Conservation (phyloP, 2,329 filamentous ascomycete species). For the Tolypocladium ovalisporum region DNA sequence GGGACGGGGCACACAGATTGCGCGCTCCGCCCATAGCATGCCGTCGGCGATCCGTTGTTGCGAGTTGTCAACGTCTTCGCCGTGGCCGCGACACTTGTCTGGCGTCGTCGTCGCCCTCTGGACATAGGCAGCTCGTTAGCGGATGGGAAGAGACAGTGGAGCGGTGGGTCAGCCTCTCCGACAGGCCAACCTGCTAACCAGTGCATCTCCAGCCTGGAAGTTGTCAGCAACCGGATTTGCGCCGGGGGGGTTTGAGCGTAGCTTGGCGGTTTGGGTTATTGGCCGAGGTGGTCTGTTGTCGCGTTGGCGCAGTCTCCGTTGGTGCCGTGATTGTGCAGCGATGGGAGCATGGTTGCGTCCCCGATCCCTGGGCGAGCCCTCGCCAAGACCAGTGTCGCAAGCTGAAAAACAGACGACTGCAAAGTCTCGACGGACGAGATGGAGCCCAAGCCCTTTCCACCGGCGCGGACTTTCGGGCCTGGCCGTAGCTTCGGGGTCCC, state of each 20-base stretch:
- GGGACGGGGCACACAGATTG: too few species aligned
- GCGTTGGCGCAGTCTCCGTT: background rate
- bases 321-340: background rate
- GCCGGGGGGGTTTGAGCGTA: background rate
- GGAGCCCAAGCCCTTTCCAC: background rate
- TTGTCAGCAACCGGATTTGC: background rate
- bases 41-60: background rate
- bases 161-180: background rate
- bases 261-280: background rate
- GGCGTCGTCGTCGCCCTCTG: background rate
- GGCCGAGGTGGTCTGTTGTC: background rate
- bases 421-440: background rate
- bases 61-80: background rate
- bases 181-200: background rate
- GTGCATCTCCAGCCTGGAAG: background rate
- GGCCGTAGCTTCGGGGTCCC: background rate
- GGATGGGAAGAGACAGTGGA: background rate
- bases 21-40: background rate
- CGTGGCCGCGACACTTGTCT: background rate
- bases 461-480: background rate
- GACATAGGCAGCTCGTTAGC: background rate
- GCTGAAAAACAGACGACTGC: background rate
- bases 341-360: background rate
- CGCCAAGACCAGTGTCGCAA: background rate
- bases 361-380: background rate